Conservation (phyloP, 2,329 filamentous ascomycete genomes). For the Metarhizium robertsii region DNA sequence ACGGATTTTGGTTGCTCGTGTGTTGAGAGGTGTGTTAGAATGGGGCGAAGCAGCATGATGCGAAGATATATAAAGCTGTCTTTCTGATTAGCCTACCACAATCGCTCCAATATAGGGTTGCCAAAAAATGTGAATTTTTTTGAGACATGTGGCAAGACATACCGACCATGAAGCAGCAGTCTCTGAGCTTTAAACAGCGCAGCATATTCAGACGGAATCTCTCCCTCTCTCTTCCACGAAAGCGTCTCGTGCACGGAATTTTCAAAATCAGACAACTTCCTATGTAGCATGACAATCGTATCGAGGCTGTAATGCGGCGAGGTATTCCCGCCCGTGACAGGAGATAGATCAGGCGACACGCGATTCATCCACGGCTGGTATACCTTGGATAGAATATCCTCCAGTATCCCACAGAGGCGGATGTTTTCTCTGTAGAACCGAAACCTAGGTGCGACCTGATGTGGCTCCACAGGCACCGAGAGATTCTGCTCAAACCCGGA, state of each 20-base stretch:
- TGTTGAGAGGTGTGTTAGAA: slow-evolving; percentile 15
- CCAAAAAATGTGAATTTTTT: no score
- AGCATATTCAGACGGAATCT: not conserved
- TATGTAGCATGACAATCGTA: slow-evolving; percentile 3
- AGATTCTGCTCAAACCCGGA: no score
- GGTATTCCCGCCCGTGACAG: not conserved
- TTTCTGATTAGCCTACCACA: not conserved
- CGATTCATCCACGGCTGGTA: slow-evolving; percentile 16
- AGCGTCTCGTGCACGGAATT: slow-evolving; percentile 1
- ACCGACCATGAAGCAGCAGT: slow-evolving; percentile 3
- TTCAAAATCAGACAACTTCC: slow-evolving; percentile 6
- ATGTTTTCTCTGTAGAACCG: no score
- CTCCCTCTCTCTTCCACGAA: not conserved
- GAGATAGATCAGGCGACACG: not conserved
- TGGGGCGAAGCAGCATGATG: slow-evolving; percentile 10
- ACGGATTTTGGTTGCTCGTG: slow-evolving; percentile 1
- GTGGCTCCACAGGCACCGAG: no score
- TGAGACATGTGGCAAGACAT: not conserved
- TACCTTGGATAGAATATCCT: slow-evolving; percentile 22
- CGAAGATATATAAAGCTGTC: slow-evolving; percentile 6
- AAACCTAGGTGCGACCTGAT: no score
- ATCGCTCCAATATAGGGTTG: no score
- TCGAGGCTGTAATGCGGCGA: no score
- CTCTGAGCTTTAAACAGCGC: not conserved
- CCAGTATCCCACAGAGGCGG: slow-evolving; percentile 11